Conservation (phyloP, 164 flowering plant genomes). For the Vitis cinerea region DNA sequence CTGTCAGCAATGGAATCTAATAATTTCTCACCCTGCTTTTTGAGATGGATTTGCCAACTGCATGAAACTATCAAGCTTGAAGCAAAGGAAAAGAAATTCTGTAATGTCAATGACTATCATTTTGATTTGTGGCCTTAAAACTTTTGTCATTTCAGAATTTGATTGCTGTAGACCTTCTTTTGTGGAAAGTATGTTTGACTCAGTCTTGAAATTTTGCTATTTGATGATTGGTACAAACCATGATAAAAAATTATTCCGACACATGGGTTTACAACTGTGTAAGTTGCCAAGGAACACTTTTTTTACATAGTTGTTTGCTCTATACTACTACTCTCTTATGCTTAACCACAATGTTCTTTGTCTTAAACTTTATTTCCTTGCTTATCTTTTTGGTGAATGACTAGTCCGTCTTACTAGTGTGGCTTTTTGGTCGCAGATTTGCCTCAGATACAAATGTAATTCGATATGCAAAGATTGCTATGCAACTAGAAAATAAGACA, state of each 20-base stretch:
- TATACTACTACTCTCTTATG: background rate
- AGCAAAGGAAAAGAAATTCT: too few relatives aligned
- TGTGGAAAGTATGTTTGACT: too few relatives aligned
- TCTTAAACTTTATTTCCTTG: background rate
- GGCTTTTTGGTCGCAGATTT: constrained; percentile 33
- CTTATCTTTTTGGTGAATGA: background rate
- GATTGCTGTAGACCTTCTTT: too few relatives aligned
- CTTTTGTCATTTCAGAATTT: too few relatives aligned
- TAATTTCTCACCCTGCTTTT: too few relatives aligned
- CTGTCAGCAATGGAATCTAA: too few relatives aligned
- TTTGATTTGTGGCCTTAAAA: too few relatives aligned
- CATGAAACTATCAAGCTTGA: too few relatives aligned
- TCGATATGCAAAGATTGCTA: constrained; percentile 65
- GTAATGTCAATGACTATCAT: too few relatives aligned
- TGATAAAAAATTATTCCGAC: too few relatives aligned
- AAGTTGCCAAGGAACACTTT: background rate
- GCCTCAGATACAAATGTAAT: constrained; percentile 36
- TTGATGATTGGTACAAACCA: background rate
- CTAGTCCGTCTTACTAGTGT: background rate
- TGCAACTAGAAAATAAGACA: constrained; percentile 52
- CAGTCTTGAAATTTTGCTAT: background rate
- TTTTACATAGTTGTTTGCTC: background rate
- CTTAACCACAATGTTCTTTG: background rate
- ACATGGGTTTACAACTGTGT: too few relatives aligned
- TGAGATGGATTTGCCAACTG: too few relatives aligned